phyloP scores from a whole-genome alignment of 2,329 filamentous ascomycete genomes.

The Aspergillus cejpii region DNA sequence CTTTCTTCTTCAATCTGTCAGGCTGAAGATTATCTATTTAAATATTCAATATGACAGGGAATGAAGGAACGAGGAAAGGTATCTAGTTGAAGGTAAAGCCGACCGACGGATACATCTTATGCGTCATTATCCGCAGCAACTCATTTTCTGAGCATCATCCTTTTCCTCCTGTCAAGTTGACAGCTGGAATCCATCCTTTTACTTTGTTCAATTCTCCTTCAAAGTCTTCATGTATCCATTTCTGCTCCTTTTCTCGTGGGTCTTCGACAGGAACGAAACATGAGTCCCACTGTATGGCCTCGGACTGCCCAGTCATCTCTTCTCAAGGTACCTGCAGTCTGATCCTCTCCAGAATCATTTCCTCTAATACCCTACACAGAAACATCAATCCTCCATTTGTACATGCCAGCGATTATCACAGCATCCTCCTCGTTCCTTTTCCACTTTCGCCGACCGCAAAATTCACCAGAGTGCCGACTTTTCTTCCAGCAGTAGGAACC shows the following conservation, averaged over 20 bases:
- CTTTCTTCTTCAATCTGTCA: neutral
- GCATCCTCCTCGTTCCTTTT: constrained; percentile 12
- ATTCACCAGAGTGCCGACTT: constrained; percentile 28
- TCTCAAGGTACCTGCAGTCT: constrained; percentile 22
- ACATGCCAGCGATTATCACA: constrained; percentile 1
- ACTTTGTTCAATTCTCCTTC: constrained; percentile 2
- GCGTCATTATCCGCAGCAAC: constrained; percentile 19
- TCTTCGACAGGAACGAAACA: constrained; percentile 22
- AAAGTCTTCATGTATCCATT: constrained; percentile 13
- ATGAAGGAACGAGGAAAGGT: too few relatives aligned
- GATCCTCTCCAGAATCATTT: neutral
- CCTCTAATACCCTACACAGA: constrained; percentile 11
- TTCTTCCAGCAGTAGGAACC: constrained; percentile 23
- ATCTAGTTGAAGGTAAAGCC: neutral
- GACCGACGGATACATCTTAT: constrained; percentile 6
- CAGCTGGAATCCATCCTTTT: neutral
- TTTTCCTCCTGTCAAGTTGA: neutral
- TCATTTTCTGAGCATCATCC: constrained; percentile 9
- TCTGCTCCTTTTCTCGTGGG: constrained; percentile 4
- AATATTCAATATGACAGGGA: too few relatives aligned
- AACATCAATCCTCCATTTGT: constrained; percentile 16
- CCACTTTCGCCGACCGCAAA: constrained; percentile 15
- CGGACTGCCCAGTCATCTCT: constrained; percentile 26
- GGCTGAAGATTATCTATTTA: too few relatives aligned
- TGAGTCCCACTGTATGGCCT: constrained; percentile 33